Conservation (phyloP, 1,139 yeast species). For the Blastobotrys malaysiensis region DNA sequence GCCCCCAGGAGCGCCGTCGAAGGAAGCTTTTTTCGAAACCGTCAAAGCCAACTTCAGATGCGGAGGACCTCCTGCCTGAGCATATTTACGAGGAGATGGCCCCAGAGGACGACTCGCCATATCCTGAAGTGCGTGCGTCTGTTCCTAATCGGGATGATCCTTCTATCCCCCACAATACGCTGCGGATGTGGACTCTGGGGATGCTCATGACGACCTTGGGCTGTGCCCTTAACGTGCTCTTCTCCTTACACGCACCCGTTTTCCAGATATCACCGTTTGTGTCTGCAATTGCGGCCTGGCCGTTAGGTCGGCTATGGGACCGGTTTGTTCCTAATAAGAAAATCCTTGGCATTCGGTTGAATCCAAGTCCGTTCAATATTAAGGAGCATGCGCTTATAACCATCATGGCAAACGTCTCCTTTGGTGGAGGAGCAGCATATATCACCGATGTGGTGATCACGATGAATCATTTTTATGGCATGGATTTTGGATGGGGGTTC, state of each 20-base stretch:
- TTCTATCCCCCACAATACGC: slow-evolving; percentile 51
- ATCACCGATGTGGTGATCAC: slow-evolving; percentile 57
- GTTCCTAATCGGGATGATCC: slow-evolving; percentile 60
- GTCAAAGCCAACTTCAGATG: slow-evolving; percentile 9
- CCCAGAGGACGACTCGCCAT: slow-evolving; percentile 51
- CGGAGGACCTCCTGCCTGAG: slow-evolving; percentile 1
- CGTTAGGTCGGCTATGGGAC: slow-evolving; percentile 52
- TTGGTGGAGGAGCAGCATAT: slow-evolving; percentile 57
- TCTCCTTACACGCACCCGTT: slow-evolving; percentile 55
- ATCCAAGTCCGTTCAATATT: slow-evolving; percentile 59
- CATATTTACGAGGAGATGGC: slow-evolving; percentile 37
- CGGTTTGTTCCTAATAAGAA: slow-evolving; percentile 42
- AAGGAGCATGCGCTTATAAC: slow-evolving; percentile 64
- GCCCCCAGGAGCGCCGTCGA: not conserved
- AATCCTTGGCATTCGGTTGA: slow-evolving; percentile 43
- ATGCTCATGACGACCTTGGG: slow-evolving; percentile 52
- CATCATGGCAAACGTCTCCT: slow-evolving; percentile 54
- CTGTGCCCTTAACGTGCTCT: slow-evolving; percentile 54
- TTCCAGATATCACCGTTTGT: slow-evolving; percentile 50
- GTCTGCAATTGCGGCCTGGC: slow-evolving; percentile 58
- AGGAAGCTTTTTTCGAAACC: not conserved
- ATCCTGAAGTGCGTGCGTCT: slow-evolving; percentile 66
- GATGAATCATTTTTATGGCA: slow-evolving; percentile 46
- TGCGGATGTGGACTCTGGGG: slow-evolving; percentile 56
- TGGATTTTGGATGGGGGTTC: slow-evolving; percentile 47